Percentiles rank a stretch among this genome's conserved stretches.
These are phyloP conservation scores for Cavenderia fasciculata DNA, from an alignment of 78 protist genomes.

Conservation along the genomic window DNA sequence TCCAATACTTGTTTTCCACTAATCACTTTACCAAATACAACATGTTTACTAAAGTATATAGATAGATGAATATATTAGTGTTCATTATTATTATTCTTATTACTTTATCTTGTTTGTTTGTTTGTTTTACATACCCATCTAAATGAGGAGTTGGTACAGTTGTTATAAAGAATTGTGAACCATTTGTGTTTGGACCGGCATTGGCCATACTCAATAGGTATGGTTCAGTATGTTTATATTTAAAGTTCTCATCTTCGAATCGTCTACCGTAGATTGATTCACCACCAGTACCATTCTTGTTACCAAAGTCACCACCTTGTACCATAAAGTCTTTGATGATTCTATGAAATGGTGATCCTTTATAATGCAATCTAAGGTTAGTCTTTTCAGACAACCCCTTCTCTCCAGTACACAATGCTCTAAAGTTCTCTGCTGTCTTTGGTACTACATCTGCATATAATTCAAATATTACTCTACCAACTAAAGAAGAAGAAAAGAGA, in stretches of 20 bases:
- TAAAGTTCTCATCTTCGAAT: conserved; percentile 92
- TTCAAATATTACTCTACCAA: conserved; percentile 86
- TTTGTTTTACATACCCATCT: conserved; percentile 85
- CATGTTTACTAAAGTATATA: conserved; percentile 86
- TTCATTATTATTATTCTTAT: not conserved
- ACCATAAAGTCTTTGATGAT: conserved; percentile 94
- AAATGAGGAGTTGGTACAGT: conserved; percentile 91
- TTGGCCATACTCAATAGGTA: conserved; percentile 96
- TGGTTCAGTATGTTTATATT: conserved; percentile 87
- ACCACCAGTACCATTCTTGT: conserved; percentile 97
- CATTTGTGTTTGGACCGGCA: conserved; percentile 92
- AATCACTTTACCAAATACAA: conserved; percentile 94
- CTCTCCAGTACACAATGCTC: conserved; percentile 90
- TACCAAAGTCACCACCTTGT: conserved; percentile 91
- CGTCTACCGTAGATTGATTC: conserved; percentile 95
- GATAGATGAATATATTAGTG: not conserved
- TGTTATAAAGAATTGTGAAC: conserved; percentile 92
- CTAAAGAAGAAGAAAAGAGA: not conserved
- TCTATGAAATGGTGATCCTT: conserved; percentile 92
- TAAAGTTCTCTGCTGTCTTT: conserved; percentile 89
- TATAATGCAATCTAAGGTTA: conserved; percentile 81
- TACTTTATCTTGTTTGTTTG: not conserved
- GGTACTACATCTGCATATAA: conserved; percentile 80
- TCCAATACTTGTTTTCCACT: conserved; percentile 58
- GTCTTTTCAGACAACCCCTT: conserved; percentile 81